phyloP scores from a whole-genome alignment of 1,284 basidiomycete genomes.

The Leucoagaricus sp. region DNA sequence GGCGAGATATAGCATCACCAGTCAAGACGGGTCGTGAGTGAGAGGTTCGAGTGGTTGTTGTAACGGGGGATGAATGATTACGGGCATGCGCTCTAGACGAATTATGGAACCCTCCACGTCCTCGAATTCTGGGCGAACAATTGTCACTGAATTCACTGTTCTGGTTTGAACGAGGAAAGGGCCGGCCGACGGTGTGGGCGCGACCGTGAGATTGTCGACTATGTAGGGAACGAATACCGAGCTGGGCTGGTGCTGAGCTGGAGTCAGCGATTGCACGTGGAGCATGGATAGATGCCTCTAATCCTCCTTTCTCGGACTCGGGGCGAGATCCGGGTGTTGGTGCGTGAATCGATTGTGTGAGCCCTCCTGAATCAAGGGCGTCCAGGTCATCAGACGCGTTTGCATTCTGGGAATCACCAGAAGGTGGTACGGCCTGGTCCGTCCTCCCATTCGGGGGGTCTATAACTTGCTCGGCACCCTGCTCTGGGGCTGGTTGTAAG shows the following conservation, averaged over 20 bases:
- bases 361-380: not conserved
- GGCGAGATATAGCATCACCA: slow-evolving; percentile 61
- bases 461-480: not conserved
- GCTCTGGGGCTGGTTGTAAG: not conserved
- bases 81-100: slow-evolving; percentile 42
- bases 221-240: slow-evolving; percentile 24
- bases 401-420: not conserved
- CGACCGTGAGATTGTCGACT: slow-evolving; percentile 44
- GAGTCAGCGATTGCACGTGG: slow-evolving; percentile 35
- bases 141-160: slow-evolving; percentile 24
- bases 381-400: not conserved
- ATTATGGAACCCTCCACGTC: slow-evolving; percentile 34
- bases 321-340: slow-evolving; percentile 2
- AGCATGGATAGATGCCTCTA: slow-evolving; percentile 48
- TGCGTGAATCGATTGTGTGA: slow-evolving; percentile 20
- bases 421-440: not conserved
- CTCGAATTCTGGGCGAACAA: slow-evolving; percentile 40
- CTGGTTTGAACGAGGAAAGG: slow-evolving; percentile 28
- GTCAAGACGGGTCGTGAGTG: slow-evolving; percentile 69
- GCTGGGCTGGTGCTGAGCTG: slow-evolving; percentile 33
- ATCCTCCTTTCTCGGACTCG: slow-evolving; percentile 22
- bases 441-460: not conserved
- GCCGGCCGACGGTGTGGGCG: slow-evolving; percentile 52
- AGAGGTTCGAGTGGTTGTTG: slow-evolving; percentile 34
- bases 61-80: slow-evolving; percentile 66